Evolutionary conservation across 1,139 yeast species (phyloP).

Genomic region (Candida glucosophila): DNA sequence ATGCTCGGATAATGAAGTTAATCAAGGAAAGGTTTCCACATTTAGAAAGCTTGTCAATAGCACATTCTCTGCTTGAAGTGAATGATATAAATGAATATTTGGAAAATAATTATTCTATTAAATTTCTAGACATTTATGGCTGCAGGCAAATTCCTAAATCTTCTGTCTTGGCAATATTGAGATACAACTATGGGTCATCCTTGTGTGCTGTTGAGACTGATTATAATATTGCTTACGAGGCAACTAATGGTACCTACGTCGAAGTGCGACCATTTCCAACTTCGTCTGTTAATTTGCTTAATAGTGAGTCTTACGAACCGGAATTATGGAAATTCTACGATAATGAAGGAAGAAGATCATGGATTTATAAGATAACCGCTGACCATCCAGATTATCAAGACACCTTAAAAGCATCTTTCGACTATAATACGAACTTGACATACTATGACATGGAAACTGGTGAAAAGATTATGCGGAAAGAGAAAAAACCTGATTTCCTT

Average conservation of each 20-base stretch:
- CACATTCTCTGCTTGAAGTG: conserved; percentile 46
- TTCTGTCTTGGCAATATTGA: conserved; percentile 19
- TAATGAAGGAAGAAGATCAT: conserved; percentile 71
- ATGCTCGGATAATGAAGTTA: conserved; percentile 41
- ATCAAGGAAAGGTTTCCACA: conserved; percentile 47
- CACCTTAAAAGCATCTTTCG: conserved; percentile 1
- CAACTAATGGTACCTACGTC: conserved; percentile 30
- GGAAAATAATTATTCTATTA: conserved; percentile 16
- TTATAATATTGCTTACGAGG: conserved; percentile 29
- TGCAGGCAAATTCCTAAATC: conserved; percentile 23
- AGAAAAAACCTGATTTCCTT: conserved; percentile 50
- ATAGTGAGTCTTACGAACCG: conserved; percentile 14
- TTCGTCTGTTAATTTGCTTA: conserved; percentile 13
- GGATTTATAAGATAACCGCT: conserved; percentile 55
- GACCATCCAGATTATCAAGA: conserved; percentile 22
- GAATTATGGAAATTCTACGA: conserved; percentile 46
- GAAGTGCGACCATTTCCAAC: conserved; percentile 22
- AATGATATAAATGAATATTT: conserved; percentile 44
- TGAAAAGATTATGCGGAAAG: conserved; percentile 47
- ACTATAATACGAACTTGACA: conserved; percentile 23
- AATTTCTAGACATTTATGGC: conserved; percentile 32
- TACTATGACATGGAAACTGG: conserved; percentile 62
- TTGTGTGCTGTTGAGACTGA: conserved; percentile 33
- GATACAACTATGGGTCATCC: conserved; percentile 18
- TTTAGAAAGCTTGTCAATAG: conserved; percentile 56